Evolutionary conservation across 768 basidiomycete species (phyloP).

Genomic region (Boletus rubroflammeus): DNA sequence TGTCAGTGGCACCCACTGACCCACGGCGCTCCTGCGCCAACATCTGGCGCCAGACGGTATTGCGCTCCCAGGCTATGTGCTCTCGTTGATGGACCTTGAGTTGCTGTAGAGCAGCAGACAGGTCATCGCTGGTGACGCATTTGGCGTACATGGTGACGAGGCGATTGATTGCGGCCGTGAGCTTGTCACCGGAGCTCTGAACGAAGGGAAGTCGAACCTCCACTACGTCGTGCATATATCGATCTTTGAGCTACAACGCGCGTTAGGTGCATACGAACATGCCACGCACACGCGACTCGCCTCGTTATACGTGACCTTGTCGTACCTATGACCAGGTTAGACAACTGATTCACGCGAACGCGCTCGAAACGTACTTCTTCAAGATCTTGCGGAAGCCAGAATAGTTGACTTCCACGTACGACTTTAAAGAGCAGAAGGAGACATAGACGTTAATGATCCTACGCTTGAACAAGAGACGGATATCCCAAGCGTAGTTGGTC

Average conservation of each 20-base stretch:
- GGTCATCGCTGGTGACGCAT: conserved; percentile 77
- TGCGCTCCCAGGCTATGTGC: conserved; percentile 94
- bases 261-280: background rate
- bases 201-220: conserved; percentile 69
- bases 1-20: conserved; percentile 30
- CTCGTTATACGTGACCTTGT: conserved; percentile 84
- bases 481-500: conserved; percentile 79
- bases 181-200: conserved; percentile 52
- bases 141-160: conserved; percentile 78
- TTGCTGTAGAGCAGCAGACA: conserved; percentile 67
- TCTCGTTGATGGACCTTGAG: conserved; percentile 85
- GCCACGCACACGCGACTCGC: conserved; percentile 26
- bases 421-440: conserved; percentile 67
- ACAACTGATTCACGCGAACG: background rate
- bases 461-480: conserved; percentile 83
- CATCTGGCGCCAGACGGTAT: conserved; percentile 98
- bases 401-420: conserved; percentile 89
- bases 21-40: conserved; percentile 78
- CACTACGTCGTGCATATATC: conserved; percentile 69
- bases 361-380: conserved; percentile 69
- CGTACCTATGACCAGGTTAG: conserved; percentile 56
- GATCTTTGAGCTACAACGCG: conserved; percentile 59
- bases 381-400: conserved; percentile 93
- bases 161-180: conserved; percentile 53
- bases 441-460: conserved; percentile 82